Base-by-base conservation (phyloP, 176 grass and related monocot species). In the Eragrostis curvula region DNA sequence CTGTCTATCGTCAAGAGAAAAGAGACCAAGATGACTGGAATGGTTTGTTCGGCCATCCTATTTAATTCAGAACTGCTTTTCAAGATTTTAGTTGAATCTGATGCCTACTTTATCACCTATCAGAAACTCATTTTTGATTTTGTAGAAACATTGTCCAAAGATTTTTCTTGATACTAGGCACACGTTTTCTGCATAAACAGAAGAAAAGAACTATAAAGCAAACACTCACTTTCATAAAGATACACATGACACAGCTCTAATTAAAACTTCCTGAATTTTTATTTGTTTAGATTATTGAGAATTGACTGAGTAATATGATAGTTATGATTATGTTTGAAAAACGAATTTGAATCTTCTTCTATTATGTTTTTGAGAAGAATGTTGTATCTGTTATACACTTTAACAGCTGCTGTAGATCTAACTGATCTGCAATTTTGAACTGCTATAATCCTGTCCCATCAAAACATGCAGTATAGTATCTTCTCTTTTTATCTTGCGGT, bases 11-110 rank as follows among this genome's bases (percentile, higher is more conserved):
- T 71, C 55, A 95, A 86, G 82, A 90, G 69, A 49, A 66, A 91
- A 90, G 75, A 73, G 96, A 98, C 44, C 84, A 91, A 83, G 76
- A 86, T 74, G 85, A 93, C 61, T 98, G 93, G 93, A 91, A 86
- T 55, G 88, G 96, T 98, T 83, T 10, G 88, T 90, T 39, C 27
- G 12, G 45, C 18, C 50, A 11, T 21, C 59, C 74, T 77, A 63
- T 88, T 65, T 58, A 51, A 66, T 77, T 25, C 2, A 21, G 15
- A 45, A 62, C n/a, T 49, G 15, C 16, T 51, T 66, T 30, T 5
- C 16, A n/a, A n/a, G 17, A 40, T 41, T 53, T 65, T 25, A 9
- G 29, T 9, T 65, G 17, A 66, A 66, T 52, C 9, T 79, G 46
- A 3, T 67, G 3, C 17, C 8, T 75, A 66, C 80, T 58, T 71